Evolutionary conservation across 495 filamentous ascomycete species (phyloP), one percentile per base, ranked within the genome.

Genomic region (Alectoria sarmentosa): DNA sequence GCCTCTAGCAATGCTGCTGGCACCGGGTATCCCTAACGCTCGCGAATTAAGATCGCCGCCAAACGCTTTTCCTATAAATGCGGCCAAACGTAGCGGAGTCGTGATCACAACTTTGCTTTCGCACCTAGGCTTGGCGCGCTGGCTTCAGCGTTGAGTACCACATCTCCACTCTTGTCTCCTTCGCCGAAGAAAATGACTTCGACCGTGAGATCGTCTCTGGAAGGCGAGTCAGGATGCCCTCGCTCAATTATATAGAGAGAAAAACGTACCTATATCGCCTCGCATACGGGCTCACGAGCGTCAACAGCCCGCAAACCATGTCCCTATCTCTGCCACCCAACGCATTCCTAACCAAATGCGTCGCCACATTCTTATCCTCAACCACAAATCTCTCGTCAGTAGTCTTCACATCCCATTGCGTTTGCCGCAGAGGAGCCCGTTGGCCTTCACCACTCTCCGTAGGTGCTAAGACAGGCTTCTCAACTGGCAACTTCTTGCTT

Each of bases 161-260:
- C 86, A 62, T 88, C 86, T 28, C 91, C 90, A 10, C 77, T 86
- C 26, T 65, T 85, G 64, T 90, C 83, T 30, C 87, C 84, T 52
- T 96, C 83, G 46, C 94, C 94, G 71, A 98, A 98, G 83, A 98
- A 98, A 72, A 98, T 95, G 49, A 98, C 94, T 76, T 98, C 92
- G 34, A 98, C 95, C 0, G 94, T 98, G 55, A 98, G 79, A 75
- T 98, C 94, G 73, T 98, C 94, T 63, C 90, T 90, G 67, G 21
- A 34, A 59, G 56, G 9, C 26, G 17, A 44, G 52, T 57, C 30
- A 23, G n/a, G 37, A 14, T 15, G 17, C 8, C 19, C 39, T 57
- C 28, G 19, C 28, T 3, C 14, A 11, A 5, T 36, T 21, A 6
- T 0, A 10, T 8, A 14, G 13, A 68, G 65, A 72, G 65, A 30